phyloP scores from a whole-genome alignment of 2,329 filamentous ascomycete genomes.

The Phialocephala subalpina region DNA sequence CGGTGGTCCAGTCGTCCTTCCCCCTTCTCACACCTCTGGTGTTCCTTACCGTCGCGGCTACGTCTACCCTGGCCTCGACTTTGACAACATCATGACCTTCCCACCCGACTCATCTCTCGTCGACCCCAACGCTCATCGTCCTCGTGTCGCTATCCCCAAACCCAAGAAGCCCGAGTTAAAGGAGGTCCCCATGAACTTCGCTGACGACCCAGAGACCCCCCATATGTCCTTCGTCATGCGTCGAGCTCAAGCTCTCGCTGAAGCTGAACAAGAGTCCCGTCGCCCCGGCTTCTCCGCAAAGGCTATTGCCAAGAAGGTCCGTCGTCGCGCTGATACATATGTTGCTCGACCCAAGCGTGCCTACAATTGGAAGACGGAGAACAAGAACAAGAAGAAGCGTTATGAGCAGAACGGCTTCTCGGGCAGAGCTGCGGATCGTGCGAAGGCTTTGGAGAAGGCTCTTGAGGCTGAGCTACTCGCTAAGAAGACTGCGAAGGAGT shows the following conservation, averaged over 20 bases:
- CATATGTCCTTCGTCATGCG: neutral
- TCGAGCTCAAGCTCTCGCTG: neutral
- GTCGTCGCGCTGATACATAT: neutral
- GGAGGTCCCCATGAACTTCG: neutral
- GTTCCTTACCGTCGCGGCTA: neutral
- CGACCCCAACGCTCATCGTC: neutral
- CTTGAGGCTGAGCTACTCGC: neutral
- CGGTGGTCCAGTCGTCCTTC: neutral
- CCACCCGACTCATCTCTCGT: neutral
- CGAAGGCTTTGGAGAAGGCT: neutral
- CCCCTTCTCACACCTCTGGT: neutral
- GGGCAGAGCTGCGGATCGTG: neutral
- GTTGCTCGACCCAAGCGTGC: neutral
- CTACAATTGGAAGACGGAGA: neutral
- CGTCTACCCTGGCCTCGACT: neutral
- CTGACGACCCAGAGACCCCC: neutral
- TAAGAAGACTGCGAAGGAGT: neutral
- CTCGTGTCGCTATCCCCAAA: neutral
- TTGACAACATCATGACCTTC: constrained; percentile 3
- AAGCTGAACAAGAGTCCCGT: neutral
- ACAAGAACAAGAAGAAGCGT: neutral
- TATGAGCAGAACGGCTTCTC: neutral
- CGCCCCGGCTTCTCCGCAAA: neutral
- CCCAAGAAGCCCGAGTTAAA: neutral
- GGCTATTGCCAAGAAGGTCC: neutral